These are phyloP conservation scores for Glycine latifolia DNA, from an alignment of 306 rosid genomes.

Conservation along the genomic window DNA sequence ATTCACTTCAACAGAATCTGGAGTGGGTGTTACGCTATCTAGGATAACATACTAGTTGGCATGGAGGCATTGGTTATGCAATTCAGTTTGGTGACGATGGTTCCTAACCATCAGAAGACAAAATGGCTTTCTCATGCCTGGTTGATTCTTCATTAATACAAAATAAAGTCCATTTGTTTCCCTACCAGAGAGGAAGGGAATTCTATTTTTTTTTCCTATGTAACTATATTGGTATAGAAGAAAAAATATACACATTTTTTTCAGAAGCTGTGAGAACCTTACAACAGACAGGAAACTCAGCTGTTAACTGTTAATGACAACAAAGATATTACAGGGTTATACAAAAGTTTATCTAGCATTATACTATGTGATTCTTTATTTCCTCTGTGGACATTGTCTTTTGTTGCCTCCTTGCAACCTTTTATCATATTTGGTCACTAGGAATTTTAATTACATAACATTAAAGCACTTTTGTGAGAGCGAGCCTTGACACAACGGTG, in stretches of 20 bases:
- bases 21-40: conserved; percentile 79
- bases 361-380: conserved; percentile 29
- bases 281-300: conserved; percentile 11
- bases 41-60: conserved; percentile 51
- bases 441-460: background rate
- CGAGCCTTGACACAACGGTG: too few relatives aligned
- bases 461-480: too few relatives aligned
- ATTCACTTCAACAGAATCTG: conserved; percentile 66
- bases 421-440: background rate
- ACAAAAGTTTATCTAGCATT: conserved; percentile 17
- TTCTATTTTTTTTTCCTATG: conserved; percentile 40
- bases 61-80: conserved; percentile 38
- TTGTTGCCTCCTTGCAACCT: background rate
- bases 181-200: conserved; percentile 35
- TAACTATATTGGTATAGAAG: conserved; percentile 40
- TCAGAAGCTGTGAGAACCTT: conserved; percentile 4
- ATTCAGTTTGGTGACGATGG: conserved; percentile 35
- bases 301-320: conserved; percentile 19
- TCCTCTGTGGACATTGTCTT: background rate
- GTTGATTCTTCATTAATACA: conserved; percentile 42
- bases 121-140: conserved; percentile 36
- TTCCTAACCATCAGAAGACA: conserved; percentile 45
- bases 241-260: conserved; percentile 11
- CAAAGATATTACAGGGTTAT: conserved; percentile 31
- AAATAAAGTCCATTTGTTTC: conserved; percentile 34